Conservation (phyloP, 140 eudicot species). For the Bidens hawaiensis region DNA sequence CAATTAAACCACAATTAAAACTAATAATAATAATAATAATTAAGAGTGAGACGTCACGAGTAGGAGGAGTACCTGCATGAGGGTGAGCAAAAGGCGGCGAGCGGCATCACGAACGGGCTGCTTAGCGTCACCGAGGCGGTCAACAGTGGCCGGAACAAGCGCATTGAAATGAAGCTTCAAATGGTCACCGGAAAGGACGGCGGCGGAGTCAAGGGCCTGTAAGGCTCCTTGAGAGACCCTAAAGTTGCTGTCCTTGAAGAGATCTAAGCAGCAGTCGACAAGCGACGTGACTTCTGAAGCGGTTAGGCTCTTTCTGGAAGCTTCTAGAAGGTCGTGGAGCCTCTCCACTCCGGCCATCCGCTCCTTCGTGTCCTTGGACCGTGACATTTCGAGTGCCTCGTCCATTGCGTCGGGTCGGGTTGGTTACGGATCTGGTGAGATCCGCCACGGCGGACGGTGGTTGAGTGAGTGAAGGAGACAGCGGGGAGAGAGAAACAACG, state of each 20-base stretch:
- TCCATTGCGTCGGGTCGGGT: slow-evolving; percentile 42
- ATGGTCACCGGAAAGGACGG: slow-evolving; percentile 82
- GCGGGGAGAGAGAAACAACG: slow-evolving; percentile 22
- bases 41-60: too few species aligned
- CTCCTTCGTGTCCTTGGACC: slow-evolving; percentile 88
- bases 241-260: slow-evolving; percentile 77
- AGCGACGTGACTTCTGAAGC: slow-evolving; percentile 72
- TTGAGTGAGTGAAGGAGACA: slow-evolving; percentile 18
- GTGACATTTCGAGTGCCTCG: slow-evolving; percentile 84
- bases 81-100: slow-evolving; percentile 71
- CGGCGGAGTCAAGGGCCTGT: slow-evolving; percentile 85
- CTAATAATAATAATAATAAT: background rate
- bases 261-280: slow-evolving; percentile 80
- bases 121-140: slow-evolving; percentile 75
- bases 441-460: slow-evolving; percentile 15
- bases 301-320: slow-evolving; percentile 58
- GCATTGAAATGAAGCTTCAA: slow-evolving; percentile 83
- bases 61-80: slow-evolving; percentile 70
- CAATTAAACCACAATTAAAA: background rate
- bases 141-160: slow-evolving; percentile 80
- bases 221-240: slow-evolving; percentile 85
- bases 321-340: slow-evolving; percentile 84
- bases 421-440: slow-evolving; percentile 41
- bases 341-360: slow-evolving; percentile 96
- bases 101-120: slow-evolving; percentile 96